Conservation (phyloP, 345 rosid species). For the Hevea brasiliensis region DNA sequence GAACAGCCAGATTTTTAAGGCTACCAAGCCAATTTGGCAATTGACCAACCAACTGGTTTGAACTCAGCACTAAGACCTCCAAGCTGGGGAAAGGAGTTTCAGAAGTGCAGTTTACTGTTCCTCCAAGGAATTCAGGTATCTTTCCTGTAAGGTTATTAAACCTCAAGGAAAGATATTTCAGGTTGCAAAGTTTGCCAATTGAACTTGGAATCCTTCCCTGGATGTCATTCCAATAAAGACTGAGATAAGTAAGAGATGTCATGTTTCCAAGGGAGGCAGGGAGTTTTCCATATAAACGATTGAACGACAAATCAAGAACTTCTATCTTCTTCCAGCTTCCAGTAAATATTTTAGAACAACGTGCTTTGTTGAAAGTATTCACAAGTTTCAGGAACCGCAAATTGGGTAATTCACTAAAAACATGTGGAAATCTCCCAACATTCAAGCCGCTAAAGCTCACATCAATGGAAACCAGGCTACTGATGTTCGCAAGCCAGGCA, state of each 20-base stretch:
- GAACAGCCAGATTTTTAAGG: conserved; percentile 34
- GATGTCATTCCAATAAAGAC: conserved; percentile 28
- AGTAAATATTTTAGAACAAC: conserved; percentile 32
- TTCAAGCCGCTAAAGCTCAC: not conserved
- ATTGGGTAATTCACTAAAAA: conserved; percentile 32
- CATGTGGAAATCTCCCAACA: conserved; percentile 40
- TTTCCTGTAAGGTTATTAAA: conserved; percentile 37
- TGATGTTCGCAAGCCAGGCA: conserved; percentile 15
- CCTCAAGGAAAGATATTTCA: conserved; percentile 30
- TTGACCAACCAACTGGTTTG: conserved; percentile 27
- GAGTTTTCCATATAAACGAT: conserved; percentile 36
- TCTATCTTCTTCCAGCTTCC: conserved; percentile 42
- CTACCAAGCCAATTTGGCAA: conserved; percentile 49
- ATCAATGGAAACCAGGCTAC: conserved; percentile 19
- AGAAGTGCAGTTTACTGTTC: conserved; percentile 24
- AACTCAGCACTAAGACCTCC: conserved; percentile 26
- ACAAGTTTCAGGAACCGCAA: conserved; percentile 31
- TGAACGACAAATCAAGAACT: conserved; percentile 28
- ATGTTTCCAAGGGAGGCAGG: conserved; percentile 47
- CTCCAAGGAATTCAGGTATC: conserved; percentile 32
- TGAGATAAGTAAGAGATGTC: conserved; percentile 32
- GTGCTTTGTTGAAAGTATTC: conserved; percentile 29
- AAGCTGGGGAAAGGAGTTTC: conserved; percentile 29
- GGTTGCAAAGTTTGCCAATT: conserved; percentile 38
- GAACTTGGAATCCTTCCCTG: conserved; percentile 40